Evolutionary conservation across 306 rosid genomes (phyloP).

Genomic region (Quercus mongolica): DNA sequence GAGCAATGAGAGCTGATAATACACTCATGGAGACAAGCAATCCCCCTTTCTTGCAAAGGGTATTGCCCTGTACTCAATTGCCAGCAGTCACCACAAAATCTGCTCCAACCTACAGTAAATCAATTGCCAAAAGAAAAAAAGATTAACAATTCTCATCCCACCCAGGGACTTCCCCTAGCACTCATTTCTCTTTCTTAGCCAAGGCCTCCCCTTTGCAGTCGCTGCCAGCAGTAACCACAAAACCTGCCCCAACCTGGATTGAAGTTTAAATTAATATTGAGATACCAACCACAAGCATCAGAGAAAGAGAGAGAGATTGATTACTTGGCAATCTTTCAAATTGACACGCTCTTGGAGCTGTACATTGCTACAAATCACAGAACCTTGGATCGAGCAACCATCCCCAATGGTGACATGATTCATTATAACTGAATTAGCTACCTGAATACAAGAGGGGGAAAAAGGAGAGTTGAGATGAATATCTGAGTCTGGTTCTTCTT

Average conservation of each 20-base stretch:
- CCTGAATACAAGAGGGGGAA: constrained; percentile 35
- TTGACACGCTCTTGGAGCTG: constrained; percentile 93
- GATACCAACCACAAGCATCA: constrained; percentile 11
- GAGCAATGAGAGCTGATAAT: neutral
- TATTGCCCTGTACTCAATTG: constrained; percentile 13
- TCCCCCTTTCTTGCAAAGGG: constrained; percentile 23
- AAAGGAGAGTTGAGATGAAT: neutral
- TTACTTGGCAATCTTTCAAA: constrained; percentile 91
- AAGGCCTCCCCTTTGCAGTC: constrained; percentile 94
- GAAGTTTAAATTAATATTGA: constrained; percentile 12
- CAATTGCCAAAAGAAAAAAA: constrained; percentile 2
- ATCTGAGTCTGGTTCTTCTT: neutral
- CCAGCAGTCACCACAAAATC: constrained; percentile 32
- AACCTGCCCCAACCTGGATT: constrained; percentile 86
- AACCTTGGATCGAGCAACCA: constrained; percentile 87
- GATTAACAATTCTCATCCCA: neutral
- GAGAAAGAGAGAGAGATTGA: neutral
- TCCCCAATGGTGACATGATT: constrained; percentile 92
- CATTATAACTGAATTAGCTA: constrained; percentile 88
- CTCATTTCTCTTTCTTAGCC: constrained; percentile 74
- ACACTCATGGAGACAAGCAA: constrained; percentile 5
- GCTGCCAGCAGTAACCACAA: constrained; percentile 79
- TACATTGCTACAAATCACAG: constrained; percentile 87
- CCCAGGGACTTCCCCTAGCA: constrained; percentile 2
- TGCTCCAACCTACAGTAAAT: constrained; percentile 28